Evolutionary conservation across 148 eudicot genomes (phyloP).

Genomic region (Polygonum aviculare): DNA sequence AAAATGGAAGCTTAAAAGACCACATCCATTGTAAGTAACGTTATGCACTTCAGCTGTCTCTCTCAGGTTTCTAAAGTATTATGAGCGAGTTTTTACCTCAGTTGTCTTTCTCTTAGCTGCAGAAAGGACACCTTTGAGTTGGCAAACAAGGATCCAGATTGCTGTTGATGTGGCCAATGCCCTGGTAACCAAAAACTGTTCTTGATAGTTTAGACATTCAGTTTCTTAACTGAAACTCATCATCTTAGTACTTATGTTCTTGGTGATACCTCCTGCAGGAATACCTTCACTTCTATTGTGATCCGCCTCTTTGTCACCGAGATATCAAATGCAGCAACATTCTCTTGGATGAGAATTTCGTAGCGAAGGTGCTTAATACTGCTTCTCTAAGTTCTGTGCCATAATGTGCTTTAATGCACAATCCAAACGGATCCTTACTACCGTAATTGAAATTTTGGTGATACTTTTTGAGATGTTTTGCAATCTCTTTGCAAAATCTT

Average conservation of each 20-base stretch:
- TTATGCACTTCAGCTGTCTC: neutral
- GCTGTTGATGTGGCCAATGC: conserved; percentile 96
- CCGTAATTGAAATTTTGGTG: neutral
- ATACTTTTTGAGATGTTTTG: neutral
- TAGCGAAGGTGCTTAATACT: conserved; percentile 62
- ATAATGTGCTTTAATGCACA: no score
- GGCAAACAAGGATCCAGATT: conserved; percentile 84
- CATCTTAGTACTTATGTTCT: neutral
- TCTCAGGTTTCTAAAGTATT: neutral
- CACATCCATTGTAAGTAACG: conserved; percentile 67
- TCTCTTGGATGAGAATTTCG: conserved; percentile 61
- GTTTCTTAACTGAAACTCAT: neutral
- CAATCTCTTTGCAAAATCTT: neutral
- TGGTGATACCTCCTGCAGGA: conserved; percentile 40
- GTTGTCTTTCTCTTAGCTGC: conserved; percentile 35
- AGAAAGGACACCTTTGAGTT: conserved; percentile 52
- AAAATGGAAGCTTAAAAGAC: conserved; percentile 87
- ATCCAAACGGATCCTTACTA: no score
- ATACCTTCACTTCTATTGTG: conserved; percentile 89
- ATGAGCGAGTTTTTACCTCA: neutral
- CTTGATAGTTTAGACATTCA: neutral
- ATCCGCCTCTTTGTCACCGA: conserved; percentile 91
- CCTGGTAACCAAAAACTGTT: conserved; percentile 39
- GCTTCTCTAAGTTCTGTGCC: neutral
- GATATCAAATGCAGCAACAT: conserved; percentile 95